phyloP scores from a whole-genome alignment of 257 asterid genomes.

The Solanum chiquidenum region DNA sequence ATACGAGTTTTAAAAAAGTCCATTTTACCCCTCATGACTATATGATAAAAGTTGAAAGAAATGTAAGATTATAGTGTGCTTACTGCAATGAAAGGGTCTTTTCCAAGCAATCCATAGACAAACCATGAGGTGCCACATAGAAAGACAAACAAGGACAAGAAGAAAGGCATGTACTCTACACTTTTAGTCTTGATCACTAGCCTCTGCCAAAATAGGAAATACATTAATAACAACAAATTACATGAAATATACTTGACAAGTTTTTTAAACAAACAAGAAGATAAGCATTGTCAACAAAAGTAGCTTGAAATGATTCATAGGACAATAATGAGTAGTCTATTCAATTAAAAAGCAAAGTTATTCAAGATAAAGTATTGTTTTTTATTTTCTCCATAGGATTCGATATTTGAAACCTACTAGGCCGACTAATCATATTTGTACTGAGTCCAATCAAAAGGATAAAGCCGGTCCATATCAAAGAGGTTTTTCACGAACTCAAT shows the following conservation, averaged over 20 bases:
- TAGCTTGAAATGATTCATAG: background rate
- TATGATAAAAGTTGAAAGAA: background rate
- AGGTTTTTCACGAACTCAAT: background rate
- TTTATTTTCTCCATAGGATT: background rate
- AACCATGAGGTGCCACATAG: slow-evolving; percentile 76
- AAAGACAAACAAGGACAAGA: slow-evolving; percentile 56
- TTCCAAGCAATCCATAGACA: slow-evolving; percentile 57
- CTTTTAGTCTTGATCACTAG: slow-evolving; percentile 71
- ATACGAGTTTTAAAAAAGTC: background rate
- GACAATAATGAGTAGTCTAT: background rate
- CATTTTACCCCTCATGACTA: background rate
- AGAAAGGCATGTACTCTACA: slow-evolving; percentile 83
- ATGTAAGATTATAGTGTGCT: slow-evolving; percentile 8
- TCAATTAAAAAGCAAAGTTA: background rate
- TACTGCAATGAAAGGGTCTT: slow-evolving; percentile 55
- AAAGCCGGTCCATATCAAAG: background rate
- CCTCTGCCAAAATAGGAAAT: slow-evolving; percentile 26
- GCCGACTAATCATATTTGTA: background rate
- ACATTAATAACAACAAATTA: background rate
- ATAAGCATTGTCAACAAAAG: background rate
- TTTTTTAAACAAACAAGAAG: background rate
- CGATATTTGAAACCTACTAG: background rate
- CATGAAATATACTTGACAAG: background rate
- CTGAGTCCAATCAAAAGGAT: background rate
- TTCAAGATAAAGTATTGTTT: background rate